Evolutionary conservation across 1,284 basidiomycete species (phyloP), one percentile per base, ranked within the genome.

Genomic region (Ganoderma resinaceum): DNA sequence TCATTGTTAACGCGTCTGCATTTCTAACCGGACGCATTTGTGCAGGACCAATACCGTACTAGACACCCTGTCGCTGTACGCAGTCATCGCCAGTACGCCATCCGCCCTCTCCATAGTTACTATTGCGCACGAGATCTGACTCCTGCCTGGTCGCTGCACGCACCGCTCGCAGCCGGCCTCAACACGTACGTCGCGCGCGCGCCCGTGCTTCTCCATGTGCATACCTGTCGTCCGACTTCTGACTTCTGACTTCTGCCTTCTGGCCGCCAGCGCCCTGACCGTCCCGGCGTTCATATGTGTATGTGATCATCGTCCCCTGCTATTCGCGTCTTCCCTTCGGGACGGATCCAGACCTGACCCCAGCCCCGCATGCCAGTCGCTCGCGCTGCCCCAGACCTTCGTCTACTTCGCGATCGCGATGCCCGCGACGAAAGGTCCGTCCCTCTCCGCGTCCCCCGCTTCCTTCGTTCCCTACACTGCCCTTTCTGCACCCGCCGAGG

Each of bases 351-450:
- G n/a, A 3, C 3, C 59, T 61, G 23, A 61, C 37, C 14, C 14
- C 14, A 29, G 6, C 43, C 43, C n/a, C 20, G 43, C 43, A n/a
- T n/a, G 23, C 3, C 46, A 63, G 62, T 46, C 62, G 3, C 20
- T 63, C n/a, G 62, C 35, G 1, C 43, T 43, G n/a, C 49, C 62
- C 20, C 18, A 63, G 4, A 43, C 33, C 12, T 52, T 63, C 43
- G 49, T 63, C 14, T 63, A 63, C 35, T 37, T 49, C n/a, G 62
- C 62, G 7, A 53, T 63, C 33, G 35, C 43, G 46, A 53, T 63
- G 29, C 62, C 62, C 3, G 37, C 62, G 9, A 63, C 49, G 35
- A 63, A 63, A 53, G 31, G 62, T 38, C 16, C 5, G 62, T 33
- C 23, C 14, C n/a, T 11, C 33, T 6, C 11, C 31, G 9, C 5